Evolutionary conservation across 2,329 filamentous ascomycete genomes (phyloP), one percentile per base, ranked within the genome.

Genomic region (Penicillium nordicum): DNA sequence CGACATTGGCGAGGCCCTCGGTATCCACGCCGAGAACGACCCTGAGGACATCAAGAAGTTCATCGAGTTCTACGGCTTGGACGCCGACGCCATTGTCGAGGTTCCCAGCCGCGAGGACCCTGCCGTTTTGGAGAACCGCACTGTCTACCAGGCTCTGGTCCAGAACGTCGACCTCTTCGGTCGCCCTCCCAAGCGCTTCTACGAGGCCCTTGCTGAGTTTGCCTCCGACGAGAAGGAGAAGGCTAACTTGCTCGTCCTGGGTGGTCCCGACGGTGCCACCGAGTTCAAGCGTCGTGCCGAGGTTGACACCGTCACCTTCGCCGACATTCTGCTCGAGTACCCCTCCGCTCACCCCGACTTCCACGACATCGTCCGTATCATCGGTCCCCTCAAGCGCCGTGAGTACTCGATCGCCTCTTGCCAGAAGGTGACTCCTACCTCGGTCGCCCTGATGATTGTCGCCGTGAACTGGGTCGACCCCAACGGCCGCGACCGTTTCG

Each of bases 371-470:
- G 84, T 89, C 61, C 88, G 87, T 69, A 91, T 99, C 59, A 89
- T 99, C 63, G 84, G 82, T 63, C 93, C 94, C 12, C 87, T 96
- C 80, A 99, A 99, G 84, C 90, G 94, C 59, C 86, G 94, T 68
- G 94, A 99, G 78, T 99, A 99, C 83, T 96, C 91, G n/a, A 97
- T 99, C 65, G 94, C 94, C 21, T 97, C 94, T 3, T 94, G 92
- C 53, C 94, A 99, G 78, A 91, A 93, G 67, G 93, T 97, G 40
- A 92, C 90, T 0, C 92, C 94, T 21, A 92, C 81, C 70, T 87
- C 85, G n/a, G 92, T 99, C 57, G 85, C 92, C 9, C 85, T 99
- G 62, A 94, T 97, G 86, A 95, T 99, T 69, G 94, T 99, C 58
- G 95, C 94, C 4, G 94, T 99, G 68, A 87, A 90, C 80, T 99